phyloP scores from a whole-genome alignment of 805 yeast species.

The Starmerella stigmatis region DNA sequence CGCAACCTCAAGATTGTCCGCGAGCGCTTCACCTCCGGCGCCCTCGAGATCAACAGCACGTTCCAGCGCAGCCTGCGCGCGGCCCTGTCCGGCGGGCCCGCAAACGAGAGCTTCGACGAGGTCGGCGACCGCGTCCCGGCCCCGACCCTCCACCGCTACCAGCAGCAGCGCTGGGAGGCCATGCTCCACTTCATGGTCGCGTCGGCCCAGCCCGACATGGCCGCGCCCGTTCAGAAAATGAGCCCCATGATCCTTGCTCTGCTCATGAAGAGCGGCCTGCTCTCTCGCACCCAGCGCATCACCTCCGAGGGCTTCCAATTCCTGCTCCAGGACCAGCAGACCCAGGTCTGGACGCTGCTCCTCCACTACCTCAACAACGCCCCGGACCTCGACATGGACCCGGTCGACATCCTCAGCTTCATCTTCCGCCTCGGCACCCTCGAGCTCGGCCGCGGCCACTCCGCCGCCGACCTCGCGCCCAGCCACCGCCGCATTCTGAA shows the following conservation, averaged over 20 bases:
- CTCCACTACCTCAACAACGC: slow-evolving; percentile 80
- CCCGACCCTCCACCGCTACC: slow-evolving; percentile 63
- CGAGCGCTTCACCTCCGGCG: slow-evolving; percentile 39
- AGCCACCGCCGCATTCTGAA: slow-evolving; percentile 81
- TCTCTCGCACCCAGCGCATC: slow-evolving; percentile 56
- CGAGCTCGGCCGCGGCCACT: slow-evolving; percentile 81
- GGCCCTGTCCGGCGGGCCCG: slow-evolving; percentile 72
- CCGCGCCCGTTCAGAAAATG: slow-evolving; percentile 32
- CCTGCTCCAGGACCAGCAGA: slow-evolving; percentile 78
- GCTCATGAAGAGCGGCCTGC: slow-evolving; percentile 68
- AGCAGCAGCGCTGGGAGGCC: slow-evolving; percentile 84
- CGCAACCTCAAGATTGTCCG: slow-evolving; percentile 64
- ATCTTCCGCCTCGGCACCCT: slow-evolving; percentile 87
- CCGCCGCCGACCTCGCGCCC: slow-evolving; percentile 54
- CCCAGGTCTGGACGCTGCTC: slow-evolving; percentile 88
- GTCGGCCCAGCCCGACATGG: slow-evolving; percentile 33
- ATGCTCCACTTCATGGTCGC: slow-evolving; percentile 97
- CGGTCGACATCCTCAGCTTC: slow-evolving; percentile 89
- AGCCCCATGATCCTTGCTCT: slow-evolving; percentile 48
- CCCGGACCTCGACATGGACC: slow-evolving; percentile 78
- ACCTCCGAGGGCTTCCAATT: slow-evolving; percentile 93
- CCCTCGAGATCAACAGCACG: slow-evolving; percentile 52
- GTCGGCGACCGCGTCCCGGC: slow-evolving; percentile 32
- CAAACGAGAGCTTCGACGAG: slow-evolving; percentile 67
- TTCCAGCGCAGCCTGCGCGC: slow-evolving; percentile 67